Evolutionary conservation across 768 basidiomycete species (phyloP).

Genomic region (Tricholomella constricta): DNA sequence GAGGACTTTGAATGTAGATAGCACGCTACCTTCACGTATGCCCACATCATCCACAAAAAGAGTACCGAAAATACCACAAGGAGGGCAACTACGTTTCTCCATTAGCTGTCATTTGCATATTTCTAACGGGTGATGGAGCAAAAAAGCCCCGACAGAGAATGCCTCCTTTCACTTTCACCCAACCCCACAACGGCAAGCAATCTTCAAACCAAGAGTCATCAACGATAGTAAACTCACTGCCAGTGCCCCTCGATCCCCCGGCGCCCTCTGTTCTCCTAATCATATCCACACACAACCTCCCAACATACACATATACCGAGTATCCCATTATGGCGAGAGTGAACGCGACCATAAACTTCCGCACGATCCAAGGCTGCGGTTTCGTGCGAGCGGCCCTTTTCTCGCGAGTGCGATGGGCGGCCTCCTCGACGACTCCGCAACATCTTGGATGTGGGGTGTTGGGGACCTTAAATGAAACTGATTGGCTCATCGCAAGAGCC

Average conservation of each 20-base stretch:
- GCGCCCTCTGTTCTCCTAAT: conserved; percentile 47
- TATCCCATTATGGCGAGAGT: conserved; percentile 66
- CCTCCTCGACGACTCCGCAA: conserved; percentile 59
- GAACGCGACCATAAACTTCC: conserved; percentile 67
- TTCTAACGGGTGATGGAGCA: background rate
- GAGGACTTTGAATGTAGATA: background rate
- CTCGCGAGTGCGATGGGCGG: conserved; percentile 38
- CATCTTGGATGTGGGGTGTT: conserved; percentile 25
- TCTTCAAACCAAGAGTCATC: background rate
- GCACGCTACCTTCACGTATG: conserved; percentile 72
- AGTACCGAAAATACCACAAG: conserved; percentile 64
- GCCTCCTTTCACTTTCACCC: no score
- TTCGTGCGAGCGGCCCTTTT: conserved; percentile 43
- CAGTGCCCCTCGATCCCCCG: conserved; percentile 51
- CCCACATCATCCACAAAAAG: conserved; percentile 75
- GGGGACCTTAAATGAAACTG: background rate
- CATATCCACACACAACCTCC: conserved; percentile 69
- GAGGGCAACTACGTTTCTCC: conserved; percentile 54
- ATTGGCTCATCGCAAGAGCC: conserved; percentile 1
- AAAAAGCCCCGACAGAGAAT: no score
- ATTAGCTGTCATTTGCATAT: conserved; percentile 10
- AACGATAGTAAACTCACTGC: conserved; percentile 56
- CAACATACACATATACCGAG: conserved; percentile 77
- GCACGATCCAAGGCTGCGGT: conserved; percentile 73
- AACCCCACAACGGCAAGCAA: background rate